These are phyloP conservation scores for Sideroxylon spinosum DNA, from an alignment of 179 eudicot genomes.

Conservation along the genomic window DNA sequence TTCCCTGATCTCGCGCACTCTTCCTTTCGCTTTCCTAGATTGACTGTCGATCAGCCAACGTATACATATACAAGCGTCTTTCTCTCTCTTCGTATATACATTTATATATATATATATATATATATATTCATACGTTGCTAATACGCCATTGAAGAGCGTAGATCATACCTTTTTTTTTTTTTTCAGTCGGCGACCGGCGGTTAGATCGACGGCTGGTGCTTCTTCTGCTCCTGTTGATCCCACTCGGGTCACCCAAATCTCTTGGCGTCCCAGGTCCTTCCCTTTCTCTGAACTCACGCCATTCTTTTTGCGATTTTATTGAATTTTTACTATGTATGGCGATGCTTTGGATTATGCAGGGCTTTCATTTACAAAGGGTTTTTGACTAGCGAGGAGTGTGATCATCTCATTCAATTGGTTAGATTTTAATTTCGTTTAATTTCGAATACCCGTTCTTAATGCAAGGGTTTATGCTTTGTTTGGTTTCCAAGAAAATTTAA, in stretches of 20 bases:
- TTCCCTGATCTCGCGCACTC: conserved; percentile 27
- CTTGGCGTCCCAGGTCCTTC: conserved; percentile 63
- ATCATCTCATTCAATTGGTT: conserved; percentile 70
- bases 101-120: too few species aligned
- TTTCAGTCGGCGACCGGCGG: conserved; percentile 34
- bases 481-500: not conserved
- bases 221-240: conserved; percentile 43
- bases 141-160: not conserved
- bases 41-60: not conserved
- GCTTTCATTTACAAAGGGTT: conserved; percentile 56
- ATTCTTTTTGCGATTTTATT: not conserved
- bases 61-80: not conserved
- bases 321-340: not conserved
- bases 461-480: not conserved
- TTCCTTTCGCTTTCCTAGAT: conserved; percentile 21
- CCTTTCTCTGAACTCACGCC: not conserved
- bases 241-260: conserved; percentile 60
- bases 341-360: conserved; percentile 32
- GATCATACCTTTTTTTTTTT: not conserved
- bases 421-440: conserved; percentile 20
- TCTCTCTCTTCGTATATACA: not conserved
- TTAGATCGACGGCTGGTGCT: conserved; percentile 32
- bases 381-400: conserved; percentile 65
- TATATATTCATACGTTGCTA: not conserved
- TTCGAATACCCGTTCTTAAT: not conserved